Conservation (phyloP, 2,329 filamentous ascomycete species). For the Pseudogymnoascus sp. region DNA sequence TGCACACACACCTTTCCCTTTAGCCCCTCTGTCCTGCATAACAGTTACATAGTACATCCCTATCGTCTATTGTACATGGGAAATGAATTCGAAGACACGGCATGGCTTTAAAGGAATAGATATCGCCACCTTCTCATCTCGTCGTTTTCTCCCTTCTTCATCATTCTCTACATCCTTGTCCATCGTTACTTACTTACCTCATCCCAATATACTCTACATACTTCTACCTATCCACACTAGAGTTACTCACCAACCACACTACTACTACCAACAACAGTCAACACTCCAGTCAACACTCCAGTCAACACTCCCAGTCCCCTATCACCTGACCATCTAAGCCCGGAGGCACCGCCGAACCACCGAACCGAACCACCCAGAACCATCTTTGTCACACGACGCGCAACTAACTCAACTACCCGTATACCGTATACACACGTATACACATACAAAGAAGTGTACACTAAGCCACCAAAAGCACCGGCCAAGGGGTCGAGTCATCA, state of each 20-base stretch:
- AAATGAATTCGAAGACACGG: neutral
- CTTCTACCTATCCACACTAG: neutral
- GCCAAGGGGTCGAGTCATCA: slow-evolving; percentile 5
- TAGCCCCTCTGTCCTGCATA: neutral
- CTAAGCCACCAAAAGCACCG: neutral
- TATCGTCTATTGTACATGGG: neutral
- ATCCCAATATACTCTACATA: neutral
- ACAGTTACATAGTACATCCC: neutral
- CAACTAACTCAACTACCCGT: neutral
- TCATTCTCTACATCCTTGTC: neutral
- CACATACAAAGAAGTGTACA: neutral
- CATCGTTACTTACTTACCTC: neutral
- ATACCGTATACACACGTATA: neutral
- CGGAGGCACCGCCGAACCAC: neutral
- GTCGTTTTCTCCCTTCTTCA: neutral
- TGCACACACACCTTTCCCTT: neutral
- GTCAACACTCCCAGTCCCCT: neutral
- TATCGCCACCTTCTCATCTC: neutral
- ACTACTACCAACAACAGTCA: neutral
- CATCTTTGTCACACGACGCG: slow-evolving; percentile 2
- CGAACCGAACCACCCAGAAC: neutral
- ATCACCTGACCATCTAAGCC: slow-evolving; percentile 2
- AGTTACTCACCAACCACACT: neutral
- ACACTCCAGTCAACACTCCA: neutral
- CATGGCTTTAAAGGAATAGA: neutral